Evolutionary conservation across 345 rosid species (phyloP).

Genomic region (Sonneratia caseolaris): DNA sequence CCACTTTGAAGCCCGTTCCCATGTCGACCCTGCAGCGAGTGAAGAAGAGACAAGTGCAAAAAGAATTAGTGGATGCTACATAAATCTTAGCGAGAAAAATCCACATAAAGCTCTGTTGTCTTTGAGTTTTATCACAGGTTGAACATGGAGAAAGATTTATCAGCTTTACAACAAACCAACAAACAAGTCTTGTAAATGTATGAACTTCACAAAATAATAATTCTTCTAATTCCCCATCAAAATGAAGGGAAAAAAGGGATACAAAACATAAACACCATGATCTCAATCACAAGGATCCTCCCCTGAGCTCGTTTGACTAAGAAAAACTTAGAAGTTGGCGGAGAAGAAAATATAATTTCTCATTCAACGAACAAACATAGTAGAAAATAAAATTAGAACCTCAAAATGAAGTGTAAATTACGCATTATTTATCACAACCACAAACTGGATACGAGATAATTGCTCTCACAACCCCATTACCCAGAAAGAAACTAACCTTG

Average conservation of each 20-base stretch:
- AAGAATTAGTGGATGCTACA: too few relatives aligned
- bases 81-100: too few relatives aligned
- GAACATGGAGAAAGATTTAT: too few relatives aligned
- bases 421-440: background rate
- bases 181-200: too few relatives aligned
- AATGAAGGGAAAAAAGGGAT: background rate
- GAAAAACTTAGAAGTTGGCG: too few relatives aligned
- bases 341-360: too few relatives aligned
- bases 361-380: background rate
- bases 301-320: background rate
- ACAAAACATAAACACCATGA: background rate
- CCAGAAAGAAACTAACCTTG: background rate
- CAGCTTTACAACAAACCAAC: too few relatives aligned
- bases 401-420: background rate
- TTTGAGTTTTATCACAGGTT: too few relatives aligned
- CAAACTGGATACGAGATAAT: background rate
- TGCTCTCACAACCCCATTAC: background rate
- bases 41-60: background rate
- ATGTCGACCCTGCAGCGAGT: slow-evolving; percentile 32
- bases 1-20: slow-evolving; percentile 24
- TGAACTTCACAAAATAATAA: background rate
- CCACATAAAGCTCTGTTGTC: too few relatives aligned
- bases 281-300: background rate
- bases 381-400: background rate
- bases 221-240: background rate